phyloP scores from a whole-genome alignment of 257 asterid genomes.

The Penstemon barbatus region DNA sequence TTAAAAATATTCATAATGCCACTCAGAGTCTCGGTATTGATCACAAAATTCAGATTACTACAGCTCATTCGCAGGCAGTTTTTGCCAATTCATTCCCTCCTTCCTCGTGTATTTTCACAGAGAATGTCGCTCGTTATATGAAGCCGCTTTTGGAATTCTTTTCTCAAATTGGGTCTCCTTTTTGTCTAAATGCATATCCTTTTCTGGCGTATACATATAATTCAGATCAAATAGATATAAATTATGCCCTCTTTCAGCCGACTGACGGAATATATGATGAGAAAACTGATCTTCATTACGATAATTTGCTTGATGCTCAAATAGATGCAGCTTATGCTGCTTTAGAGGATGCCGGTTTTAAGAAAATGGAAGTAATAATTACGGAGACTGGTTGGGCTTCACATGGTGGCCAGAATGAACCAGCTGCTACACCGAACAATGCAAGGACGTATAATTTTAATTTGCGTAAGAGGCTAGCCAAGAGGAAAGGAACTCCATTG shows the following conservation, averaged over 20 bases:
- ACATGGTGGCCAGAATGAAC: conserved; percentile 75
- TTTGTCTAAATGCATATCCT: conserved; percentile 90
- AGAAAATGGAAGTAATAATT: conserved; percentile 80
- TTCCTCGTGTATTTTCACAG: conserved; percentile 74
- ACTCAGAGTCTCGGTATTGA: conserved; percentile 60
- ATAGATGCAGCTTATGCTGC: conserved; percentile 96
- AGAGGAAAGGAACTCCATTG: conserved; percentile 90
- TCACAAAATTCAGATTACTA: conserved; percentile 61
- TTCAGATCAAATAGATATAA: conserved; percentile 65
- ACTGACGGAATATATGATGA: conserved; percentile 63
- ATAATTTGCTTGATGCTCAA: conserved; percentile 95
- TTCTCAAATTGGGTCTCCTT: conserved; percentile 74
- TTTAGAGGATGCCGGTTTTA: conserved; percentile 69
- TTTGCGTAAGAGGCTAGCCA: conserved; percentile 79
- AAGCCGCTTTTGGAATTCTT: conserved; percentile 88
- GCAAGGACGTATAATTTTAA: conserved; percentile 83
- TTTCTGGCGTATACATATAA: conserved; percentile 79
- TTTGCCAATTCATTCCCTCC: conserved; percentile 84
- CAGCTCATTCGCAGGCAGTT: conserved; percentile 83
- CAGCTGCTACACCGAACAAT: conserved; percentile 72
- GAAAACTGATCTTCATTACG: conserved; percentile 70
- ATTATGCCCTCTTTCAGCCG: conserved; percentile 84
- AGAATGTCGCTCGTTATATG: conserved; percentile 64
- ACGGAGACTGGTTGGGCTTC: conserved; percentile 99
- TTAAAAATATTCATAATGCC: conserved; percentile 73